phyloP scores from a whole-genome alignment of 164 flowering plant species.

The Annona squamosa region DNA sequence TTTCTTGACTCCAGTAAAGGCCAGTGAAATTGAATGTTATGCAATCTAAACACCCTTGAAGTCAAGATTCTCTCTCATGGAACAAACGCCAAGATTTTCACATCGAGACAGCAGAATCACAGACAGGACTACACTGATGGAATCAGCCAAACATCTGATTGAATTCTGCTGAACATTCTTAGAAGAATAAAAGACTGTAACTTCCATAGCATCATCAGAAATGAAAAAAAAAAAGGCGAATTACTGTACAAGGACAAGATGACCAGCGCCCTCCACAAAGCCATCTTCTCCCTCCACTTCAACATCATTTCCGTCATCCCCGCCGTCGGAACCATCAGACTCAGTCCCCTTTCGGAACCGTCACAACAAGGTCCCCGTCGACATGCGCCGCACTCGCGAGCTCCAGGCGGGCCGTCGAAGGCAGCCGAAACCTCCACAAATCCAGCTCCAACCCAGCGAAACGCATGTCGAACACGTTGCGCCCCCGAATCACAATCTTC shows the following conservation, averaged over 20 bases:
- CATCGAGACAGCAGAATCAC: too few species aligned
- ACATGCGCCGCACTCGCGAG: conserved; percentile 52
- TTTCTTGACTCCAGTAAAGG: too few species aligned
- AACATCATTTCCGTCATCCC: conserved; percentile 15
- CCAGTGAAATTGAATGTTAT: too few species aligned
- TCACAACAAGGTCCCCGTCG: conserved; percentile 70
- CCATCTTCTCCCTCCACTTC: conserved; percentile 19
- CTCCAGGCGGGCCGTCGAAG: conserved; percentile 63
- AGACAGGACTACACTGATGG: neutral
- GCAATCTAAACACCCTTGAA: too few species aligned
- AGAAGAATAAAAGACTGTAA: neutral
- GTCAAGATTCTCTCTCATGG: too few species aligned
- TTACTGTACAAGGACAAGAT: conserved; percentile 60
- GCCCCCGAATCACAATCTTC: conserved; percentile 59
- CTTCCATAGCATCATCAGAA: neutral
- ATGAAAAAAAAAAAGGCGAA: conserved; percentile 8
- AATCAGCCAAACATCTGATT: neutral
- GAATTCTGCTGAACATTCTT: conserved; percentile 3
- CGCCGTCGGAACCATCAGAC: conserved; percentile 5
- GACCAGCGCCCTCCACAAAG: conserved; percentile 31
- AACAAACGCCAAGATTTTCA: too few species aligned
- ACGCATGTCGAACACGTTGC: conserved; percentile 21
- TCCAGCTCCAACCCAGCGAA: conserved; percentile 61
- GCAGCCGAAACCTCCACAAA: conserved; percentile 79
- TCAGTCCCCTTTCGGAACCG: conserved; percentile 64